Conservation (phyloP, 2,329 filamentous ascomycete species). For the Aschersonia sp. region DNA sequence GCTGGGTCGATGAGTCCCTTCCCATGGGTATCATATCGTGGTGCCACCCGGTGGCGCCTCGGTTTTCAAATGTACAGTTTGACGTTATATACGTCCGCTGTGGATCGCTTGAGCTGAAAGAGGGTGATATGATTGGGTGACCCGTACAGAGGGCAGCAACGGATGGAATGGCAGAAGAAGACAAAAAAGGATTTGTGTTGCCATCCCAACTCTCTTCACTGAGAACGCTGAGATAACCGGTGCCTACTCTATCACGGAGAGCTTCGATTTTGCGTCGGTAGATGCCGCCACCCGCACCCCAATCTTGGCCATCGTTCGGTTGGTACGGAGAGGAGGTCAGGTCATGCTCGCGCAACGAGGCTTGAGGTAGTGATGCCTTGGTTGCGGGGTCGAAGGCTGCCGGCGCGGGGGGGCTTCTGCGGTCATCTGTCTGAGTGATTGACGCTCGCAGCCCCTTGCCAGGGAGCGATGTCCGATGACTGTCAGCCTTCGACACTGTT, state of each 20-base stretch:
- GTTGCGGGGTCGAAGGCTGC: background rate
- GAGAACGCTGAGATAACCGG: slow-evolving; percentile 73
- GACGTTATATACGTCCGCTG: slow-evolving; percentile 36
- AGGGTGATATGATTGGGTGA: slow-evolving; percentile 16
- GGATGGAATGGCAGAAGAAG: slow-evolving; percentile 10
- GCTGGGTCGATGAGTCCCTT: slow-evolving; percentile 1
- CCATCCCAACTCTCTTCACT: slow-evolving; percentile 59
- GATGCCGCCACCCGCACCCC: slow-evolving; percentile 56
- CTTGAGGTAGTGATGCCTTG: background rate
- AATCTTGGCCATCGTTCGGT: slow-evolving; percentile 32
- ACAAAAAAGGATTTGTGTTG: slow-evolving; percentile 13
- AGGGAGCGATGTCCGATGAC: slow-evolving; percentile 27
- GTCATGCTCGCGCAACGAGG: background rate
- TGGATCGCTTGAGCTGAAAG: slow-evolving; percentile 32
- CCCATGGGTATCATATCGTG: slow-evolving; percentile 3
- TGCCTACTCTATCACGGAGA: slow-evolving; percentile 71
- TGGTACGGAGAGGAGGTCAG: background rate
- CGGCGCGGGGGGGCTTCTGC: slow-evolving; percentile 9
- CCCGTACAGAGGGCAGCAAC: slow-evolving; percentile 12
- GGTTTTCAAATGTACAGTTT: slow-evolving; percentile 5
- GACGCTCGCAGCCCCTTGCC: slow-evolving; percentile 20
- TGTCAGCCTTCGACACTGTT: slow-evolving; percentile 13
- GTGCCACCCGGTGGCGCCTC: background rate
- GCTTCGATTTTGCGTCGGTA: slow-evolving; percentile 84
- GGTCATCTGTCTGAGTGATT: slow-evolving; percentile 16